Base-by-base conservation (phyloP, 2,329 filamentous ascomycete genomes). In the Paraphaeosphaeria minitans region DNA sequence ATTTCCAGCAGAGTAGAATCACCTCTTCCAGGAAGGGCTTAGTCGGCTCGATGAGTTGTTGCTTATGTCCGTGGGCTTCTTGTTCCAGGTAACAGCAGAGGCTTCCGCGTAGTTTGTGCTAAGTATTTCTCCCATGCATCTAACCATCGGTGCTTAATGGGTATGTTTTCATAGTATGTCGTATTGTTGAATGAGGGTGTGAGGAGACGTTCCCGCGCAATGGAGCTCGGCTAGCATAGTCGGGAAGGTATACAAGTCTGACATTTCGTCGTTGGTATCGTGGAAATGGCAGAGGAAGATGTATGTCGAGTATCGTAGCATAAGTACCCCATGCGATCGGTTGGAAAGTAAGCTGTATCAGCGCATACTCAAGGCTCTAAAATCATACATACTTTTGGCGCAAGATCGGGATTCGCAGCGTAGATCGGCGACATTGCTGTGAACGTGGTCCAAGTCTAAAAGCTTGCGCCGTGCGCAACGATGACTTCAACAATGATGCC, bases 1-100 rank as follows among this genome's bases (percentile, higher is more conserved):
- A 58, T 71, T 54, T 77, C 64, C 33, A 77, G 54, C 5, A 74
- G 75, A 5, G 60, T 1, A 74, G 75, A 31, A 77, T 66, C 9
- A 77, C 75, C 31, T 71, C 72, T 0, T 63, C 56, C 21, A 46
- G 27, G 24, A 61, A 49, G 37, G 27, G 45, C 8, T 41, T 42
- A 10, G 55, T 56, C 10, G 59, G 47, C 27, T 29, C 27, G 5
- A 46, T 46, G 13, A 61, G 33, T 48, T 61, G 56, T 48, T 55
- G 51, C 24, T 61, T 42, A 19, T 16, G 19, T 24, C 57, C 59
- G 14, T 61, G 59, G 8, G 52, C 46, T 42, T 42, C 12, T 29
- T 56, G 52, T 41, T 61, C 59, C n/a, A n/a, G n/a, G n/a, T 13
- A 56, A 46, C 13, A 37, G 39, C 14, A 31, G 49, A 46, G 59